These are phyloP conservation scores for Syncephalastrum monosporum DNA, from an alignment of 371 early-diverging fungal genomes.

Conservation along the genomic window DNA sequence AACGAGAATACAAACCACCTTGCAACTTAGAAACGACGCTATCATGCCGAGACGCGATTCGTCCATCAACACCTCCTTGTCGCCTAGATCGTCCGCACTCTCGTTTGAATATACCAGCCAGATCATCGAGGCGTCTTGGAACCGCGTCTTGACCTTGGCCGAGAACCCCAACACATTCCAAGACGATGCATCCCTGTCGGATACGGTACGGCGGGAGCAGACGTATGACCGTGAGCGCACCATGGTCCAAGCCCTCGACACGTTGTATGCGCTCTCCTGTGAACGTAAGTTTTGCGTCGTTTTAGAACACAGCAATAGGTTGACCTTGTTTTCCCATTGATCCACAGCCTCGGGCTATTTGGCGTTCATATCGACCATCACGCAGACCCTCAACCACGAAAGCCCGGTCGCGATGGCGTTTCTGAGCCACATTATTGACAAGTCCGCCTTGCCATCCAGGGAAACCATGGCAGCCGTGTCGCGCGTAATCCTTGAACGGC, in stretches of 20 bases:
- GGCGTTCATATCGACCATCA: conserved; percentile 32
- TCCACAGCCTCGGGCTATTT: conserved; percentile 34
- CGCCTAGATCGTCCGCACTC: too few species aligned
- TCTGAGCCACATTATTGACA: conserved; percentile 55
- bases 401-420: conserved; percentile 58
- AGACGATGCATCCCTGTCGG: too few species aligned
- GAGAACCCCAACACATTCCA: conserved; percentile 10
- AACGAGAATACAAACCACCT: too few species aligned
- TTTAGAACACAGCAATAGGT: neutral
- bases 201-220: neutral
- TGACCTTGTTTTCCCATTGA: neutral
- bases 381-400: conserved; percentile 33
- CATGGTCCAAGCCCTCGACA: conserved; percentile 26
- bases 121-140: conserved; percentile 20
- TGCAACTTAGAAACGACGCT: too few species aligned
- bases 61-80: too few species aligned
- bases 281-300: conserved; percentile 21
- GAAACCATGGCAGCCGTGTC: conserved; percentile 39
- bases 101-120: conserved; percentile 15
- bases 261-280: conserved; percentile 20
- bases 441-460: conserved; percentile 51
- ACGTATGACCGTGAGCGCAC: conserved; percentile 22
- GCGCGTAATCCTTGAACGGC: conserved; percentile 27
- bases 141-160: conserved; percentile 18
- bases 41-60: too few species aligned